Base-by-base conservation (phyloP, 2,329 filamentous ascomycete genomes). In the Myrmaecium sp. region DNA sequence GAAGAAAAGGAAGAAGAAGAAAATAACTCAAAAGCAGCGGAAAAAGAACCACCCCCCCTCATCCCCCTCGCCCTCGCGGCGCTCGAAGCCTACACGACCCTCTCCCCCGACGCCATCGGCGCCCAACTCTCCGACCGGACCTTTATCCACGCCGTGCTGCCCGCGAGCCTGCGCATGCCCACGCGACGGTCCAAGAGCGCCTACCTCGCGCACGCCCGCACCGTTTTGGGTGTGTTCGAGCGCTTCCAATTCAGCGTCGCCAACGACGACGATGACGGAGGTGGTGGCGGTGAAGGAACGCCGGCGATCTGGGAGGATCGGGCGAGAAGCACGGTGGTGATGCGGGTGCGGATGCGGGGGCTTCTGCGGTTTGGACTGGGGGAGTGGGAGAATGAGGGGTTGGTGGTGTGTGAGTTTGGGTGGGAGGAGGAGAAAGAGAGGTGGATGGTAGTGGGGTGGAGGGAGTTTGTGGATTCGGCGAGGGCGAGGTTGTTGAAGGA, bases 381-480 rank as follows among this genome's bases (percentile, higher is more conserved):
- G 21, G 28, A 30, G 12, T 38, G 35, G 35, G 26, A 31, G 28
- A 39, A 39, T 20, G 36, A 39, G 28, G 36, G 35, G 25, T 31
- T 39, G 9, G 32, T 39, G 30, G 27, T 37, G 12, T 27, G 37
- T 21, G 24, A 24, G 16, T 30, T 39, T n/a, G n/a, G n/a, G 15
- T 31, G 20, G 11, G 21, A 30, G 9, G 36, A 35, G 17, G 32
- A 33, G 21, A 28, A 14, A 4, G 11, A 16, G 6, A 8, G 8
- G 30, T 20, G 23, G 14, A 36, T 32, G 21, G 35, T 49, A 11
- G 31, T 37, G 12, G 40, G 40, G 23, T 29, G 46, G 23, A 37
- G 33, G 25, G 44, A 62, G 43, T 59, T 60, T 38, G 51, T 59
- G 27, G 48, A 60, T 31, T 56, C 52, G 23, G 39, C 33, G 14